Evolutionary conservation across 2,329 filamentous ascomycete genomes (phyloP), one percentile per base, ranked within the genome.

Genomic region (Curvularia verruculosa): DNA sequence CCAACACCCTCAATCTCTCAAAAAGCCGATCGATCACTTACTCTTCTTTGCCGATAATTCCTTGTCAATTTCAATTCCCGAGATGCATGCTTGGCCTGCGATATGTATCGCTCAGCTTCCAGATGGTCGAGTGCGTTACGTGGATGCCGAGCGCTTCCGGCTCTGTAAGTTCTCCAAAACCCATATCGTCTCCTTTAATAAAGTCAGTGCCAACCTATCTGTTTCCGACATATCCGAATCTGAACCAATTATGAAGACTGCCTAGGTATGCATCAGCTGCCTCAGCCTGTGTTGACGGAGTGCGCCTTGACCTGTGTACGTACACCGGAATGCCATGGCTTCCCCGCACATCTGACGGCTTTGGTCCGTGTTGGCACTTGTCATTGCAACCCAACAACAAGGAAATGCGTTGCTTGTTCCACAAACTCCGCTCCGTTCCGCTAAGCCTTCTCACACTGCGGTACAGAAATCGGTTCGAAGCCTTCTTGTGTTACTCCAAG

Each of bases 401-500:
- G 7, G 4, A n/a, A 45, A 10, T 37, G 7, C 13, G 12, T 29
- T 9, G 5, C 15, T 13, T 28, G 15, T 29, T 26, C 15, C 24
- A 28, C 31, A 19, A 34, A 18, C n/a, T 53, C 50, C 58, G 46
- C 45, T 15, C 54, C 54, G 29, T 19, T 21, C 23, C 18, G 31
- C 54, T 60, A n/a, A 48, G 58, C 44, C 21, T 45, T 51, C 51
- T 52, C 52, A 52, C 44, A 44, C 5, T 15, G 28, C 3, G n/a
- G 24, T 52, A 24, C 28, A n/a, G 29, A 31, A 45, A 60, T 60
- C 59, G 57, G 29, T 31, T 15, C 21, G 23, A 43, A 51, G 46
- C 56, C 46, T 40, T 45, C 61, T 54, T 43, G 46, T 46, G 55
- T 48, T 39, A 48, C 26, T 21, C 21, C 13, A 46, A 51, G 54